Conservation (phyloP, 495 filamentous ascomycete genomes). For the Lasiosphaeria hispida region DNA sequence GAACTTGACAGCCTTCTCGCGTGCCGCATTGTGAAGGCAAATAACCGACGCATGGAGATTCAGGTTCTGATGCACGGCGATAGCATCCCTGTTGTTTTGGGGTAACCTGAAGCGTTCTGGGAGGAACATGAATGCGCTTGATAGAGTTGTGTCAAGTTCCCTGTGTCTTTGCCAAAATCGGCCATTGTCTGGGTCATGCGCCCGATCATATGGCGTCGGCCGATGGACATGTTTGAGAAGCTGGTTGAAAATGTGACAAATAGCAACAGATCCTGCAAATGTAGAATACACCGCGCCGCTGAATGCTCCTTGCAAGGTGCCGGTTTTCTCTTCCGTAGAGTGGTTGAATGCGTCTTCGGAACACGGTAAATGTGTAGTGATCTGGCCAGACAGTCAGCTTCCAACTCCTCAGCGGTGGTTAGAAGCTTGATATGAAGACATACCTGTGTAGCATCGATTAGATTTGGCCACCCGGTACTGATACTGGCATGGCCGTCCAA, state of each 20-base stretch:
- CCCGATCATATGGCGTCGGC: constrained; percentile 36
- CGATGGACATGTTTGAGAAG: constrained; percentile 44
- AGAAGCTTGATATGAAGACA: neutral
- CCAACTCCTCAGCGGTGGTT: neutral
- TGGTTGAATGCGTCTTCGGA: constrained; percentile 42
- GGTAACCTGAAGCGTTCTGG: constrained; percentile 42
- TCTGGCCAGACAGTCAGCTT: constrained; percentile 23
- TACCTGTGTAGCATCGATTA: constrained; percentile 43
- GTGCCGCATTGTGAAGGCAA: constrained; percentile 43
- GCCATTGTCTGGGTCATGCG: constrained; percentile 39
- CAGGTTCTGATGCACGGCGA: constrained; percentile 43
- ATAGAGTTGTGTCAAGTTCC: constrained; percentile 45
- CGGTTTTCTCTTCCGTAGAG: constrained; percentile 33
- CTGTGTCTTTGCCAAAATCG: constrained; percentile 47
- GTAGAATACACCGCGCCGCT: constrained; percentile 37
- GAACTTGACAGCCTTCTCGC: constrained; percentile 39
- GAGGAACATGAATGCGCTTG: constrained; percentile 47
- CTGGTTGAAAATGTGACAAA: constrained; percentile 40
- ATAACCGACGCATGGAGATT: constrained; percentile 46
- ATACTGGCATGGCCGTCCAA: constrained; percentile 49
- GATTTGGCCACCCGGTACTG: constrained; percentile 47
- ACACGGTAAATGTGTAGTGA: constrained; percentile 45
- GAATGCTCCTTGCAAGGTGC: constrained; percentile 36
- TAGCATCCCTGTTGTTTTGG: constrained; percentile 31
- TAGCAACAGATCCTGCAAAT: constrained; percentile 39